phyloP scores from a whole-genome alignment of 352 stramenopile genomes.

The Pythium aristosporum region DNA sequence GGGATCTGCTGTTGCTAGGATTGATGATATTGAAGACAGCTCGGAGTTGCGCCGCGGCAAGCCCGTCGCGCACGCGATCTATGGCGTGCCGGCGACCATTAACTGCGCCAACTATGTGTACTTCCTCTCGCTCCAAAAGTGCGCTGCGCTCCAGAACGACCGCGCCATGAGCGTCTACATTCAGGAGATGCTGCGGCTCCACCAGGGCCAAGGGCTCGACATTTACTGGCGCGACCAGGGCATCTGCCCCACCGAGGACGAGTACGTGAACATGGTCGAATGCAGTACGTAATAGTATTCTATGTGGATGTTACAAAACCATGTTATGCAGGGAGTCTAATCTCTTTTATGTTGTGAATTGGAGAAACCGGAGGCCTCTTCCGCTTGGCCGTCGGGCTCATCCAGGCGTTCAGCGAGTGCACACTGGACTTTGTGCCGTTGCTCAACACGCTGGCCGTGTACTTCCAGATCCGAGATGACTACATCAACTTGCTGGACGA shows the following conservation, averaged over 20 bases:
- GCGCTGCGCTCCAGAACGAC: slow-evolving; percentile 83
- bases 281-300: slow-evolving; percentile 69
- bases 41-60: slow-evolving; percentile 93
- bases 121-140: slow-evolving; percentile 94
- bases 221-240: slow-evolving; percentile 94
- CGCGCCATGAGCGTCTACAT: slow-evolving; percentile 91
- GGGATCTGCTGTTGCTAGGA: slow-evolving; percentile 29
- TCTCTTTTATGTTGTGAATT: not conserved
- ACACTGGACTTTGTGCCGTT: slow-evolving; percentile 84
- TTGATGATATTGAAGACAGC: slow-evolving; percentile 99
- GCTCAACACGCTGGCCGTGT: slow-evolving; percentile 93
- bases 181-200: slow-evolving; percentile 93
- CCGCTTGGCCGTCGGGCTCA: slow-evolving; percentile 93
- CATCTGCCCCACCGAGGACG: slow-evolving; percentile 88
- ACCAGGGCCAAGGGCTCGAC: slow-evolving; percentile 95
- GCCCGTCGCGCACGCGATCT: slow-evolving; percentile 96
- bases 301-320: not conserved
- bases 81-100: slow-evolving; percentile 95
- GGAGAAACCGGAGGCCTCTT: slow-evolving; percentile 95
- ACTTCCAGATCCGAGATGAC: slow-evolving; percentile 98
- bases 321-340: not conserved
- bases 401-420: slow-evolving; percentile 87
- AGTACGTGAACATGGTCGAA: slow-evolving; percentile 94
- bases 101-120: slow-evolving; percentile 99
- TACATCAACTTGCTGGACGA: slow-evolving; percentile 96